Conservation (phyloP, 495 filamentous ascomycete genomes). For the Daldinia bambusicola region DNA sequence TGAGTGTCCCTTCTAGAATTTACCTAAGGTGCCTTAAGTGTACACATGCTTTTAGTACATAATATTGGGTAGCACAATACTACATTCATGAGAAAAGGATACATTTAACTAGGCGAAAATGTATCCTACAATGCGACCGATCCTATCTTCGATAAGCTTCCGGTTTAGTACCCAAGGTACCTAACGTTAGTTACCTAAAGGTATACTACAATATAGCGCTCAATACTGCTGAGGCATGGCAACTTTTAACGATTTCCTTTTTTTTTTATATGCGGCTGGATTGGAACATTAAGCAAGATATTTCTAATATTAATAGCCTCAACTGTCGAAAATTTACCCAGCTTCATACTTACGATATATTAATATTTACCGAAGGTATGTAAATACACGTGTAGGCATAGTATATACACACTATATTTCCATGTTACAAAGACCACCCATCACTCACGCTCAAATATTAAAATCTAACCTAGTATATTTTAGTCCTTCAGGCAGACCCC, state of each 20-base stretch:
- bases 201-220: background rate
- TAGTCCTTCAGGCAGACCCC: background rate
- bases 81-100: background rate
- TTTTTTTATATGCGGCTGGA: background rate
- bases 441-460: background rate
- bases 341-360: too few relatives aligned
- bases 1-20: background rate
- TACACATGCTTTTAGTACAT: too few relatives aligned
- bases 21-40: background rate
- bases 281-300: background rate
- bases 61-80: background rate
- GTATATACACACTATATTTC: background rate
- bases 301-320: background rate
- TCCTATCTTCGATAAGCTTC: conserved; percentile 1
- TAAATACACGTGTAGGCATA: too few relatives aligned
- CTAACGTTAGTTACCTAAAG: too few relatives aligned
- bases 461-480: background rate
- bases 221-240: background rate
- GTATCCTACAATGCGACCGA: background rate
- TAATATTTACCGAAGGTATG: too few relatives aligned
- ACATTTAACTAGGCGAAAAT: background rate
- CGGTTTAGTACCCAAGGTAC: too few relatives aligned
- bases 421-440: background rate
- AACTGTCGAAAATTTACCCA: too few relatives aligned
- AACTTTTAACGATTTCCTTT: conserved; percentile 5